A percentile compares a stretch with the other conserved stretches of the same genome.
phyloP scores from a whole-genome alignment of 306 rosid genomes.

The Sicyos edulis region DNA sequence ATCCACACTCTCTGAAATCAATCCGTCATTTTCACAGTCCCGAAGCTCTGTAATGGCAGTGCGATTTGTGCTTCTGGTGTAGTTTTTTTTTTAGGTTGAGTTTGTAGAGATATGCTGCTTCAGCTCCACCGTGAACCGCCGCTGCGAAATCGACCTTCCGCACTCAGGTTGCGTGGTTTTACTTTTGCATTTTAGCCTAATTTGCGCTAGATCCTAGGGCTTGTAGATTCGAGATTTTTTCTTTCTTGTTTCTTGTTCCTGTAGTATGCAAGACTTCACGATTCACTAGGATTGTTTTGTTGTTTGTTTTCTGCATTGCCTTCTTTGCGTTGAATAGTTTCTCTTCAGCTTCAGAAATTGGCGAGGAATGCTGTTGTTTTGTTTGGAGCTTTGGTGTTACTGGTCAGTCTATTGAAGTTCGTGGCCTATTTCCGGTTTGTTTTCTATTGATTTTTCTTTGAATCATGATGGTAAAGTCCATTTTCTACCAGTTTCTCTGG shows the following conservation, averaged over 20 bases:
- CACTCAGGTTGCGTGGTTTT: slow-evolving; percentile 11
- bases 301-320: neutral
- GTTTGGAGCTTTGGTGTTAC: neutral
- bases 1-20: neutral
- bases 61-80: neutral
- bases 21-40: slow-evolving; percentile 4
- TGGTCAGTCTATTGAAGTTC: neutral
- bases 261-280: neutral
- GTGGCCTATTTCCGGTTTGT: neutral
- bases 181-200: neutral
- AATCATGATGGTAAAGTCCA: slow-evolving; percentile 14
- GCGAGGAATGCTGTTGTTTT: neutral
- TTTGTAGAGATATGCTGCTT: neutral
- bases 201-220: slow-evolving; percentile 16
- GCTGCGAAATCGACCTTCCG: neutral
- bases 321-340: neutral
- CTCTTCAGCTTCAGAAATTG: neutral
- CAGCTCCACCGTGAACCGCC: slow-evolving; percentile 5
- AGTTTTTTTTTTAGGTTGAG: neutral
- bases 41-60: neutral
- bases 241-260: neutral
- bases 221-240: neutral
- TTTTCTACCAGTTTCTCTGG: slow-evolving; percentile 15
- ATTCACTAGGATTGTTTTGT: neutral
- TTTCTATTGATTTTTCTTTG: neutral